Evolutionary conservation across 345 rosid genomes (phyloP).

Genomic region (Lenwebbia sp.): DNA sequence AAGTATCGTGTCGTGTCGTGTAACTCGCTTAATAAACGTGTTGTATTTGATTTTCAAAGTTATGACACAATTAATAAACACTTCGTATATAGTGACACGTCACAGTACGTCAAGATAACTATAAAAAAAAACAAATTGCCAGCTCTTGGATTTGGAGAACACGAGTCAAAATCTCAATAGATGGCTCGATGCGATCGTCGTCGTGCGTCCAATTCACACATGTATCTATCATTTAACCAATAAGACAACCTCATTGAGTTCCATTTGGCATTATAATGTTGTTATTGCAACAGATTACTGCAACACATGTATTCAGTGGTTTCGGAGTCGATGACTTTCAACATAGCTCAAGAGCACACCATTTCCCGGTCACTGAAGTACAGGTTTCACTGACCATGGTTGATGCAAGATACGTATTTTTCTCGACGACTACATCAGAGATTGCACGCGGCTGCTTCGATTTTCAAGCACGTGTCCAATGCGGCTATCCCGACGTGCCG

Average conservation of each 20-base stretch:
- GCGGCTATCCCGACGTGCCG: background rate
- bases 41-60: background rate
- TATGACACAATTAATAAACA: background rate
- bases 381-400: background rate
- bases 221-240: background rate
- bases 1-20: background rate
- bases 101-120: background rate
- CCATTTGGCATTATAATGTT: background rate
- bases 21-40: background rate
- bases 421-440: background rate
- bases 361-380: background rate
- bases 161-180: background rate
- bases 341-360: background rate
- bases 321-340: background rate
- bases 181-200: background rate
- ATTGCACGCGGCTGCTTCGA: background rate
- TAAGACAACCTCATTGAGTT: background rate
- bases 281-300: background rate
- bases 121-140: background rate
- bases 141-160: background rate
- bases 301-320: background rate
- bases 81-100: background rate
- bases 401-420: background rate
- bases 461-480: background rate
- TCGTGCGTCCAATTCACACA: background rate